A percentile compares a stretch with the other conserved stretches of the same genome.
These are phyloP conservation scores for Agroathelia rolfsii DNA, from an alignment of 1,284 basidiomycete species.

Conservation along the genomic window DNA sequence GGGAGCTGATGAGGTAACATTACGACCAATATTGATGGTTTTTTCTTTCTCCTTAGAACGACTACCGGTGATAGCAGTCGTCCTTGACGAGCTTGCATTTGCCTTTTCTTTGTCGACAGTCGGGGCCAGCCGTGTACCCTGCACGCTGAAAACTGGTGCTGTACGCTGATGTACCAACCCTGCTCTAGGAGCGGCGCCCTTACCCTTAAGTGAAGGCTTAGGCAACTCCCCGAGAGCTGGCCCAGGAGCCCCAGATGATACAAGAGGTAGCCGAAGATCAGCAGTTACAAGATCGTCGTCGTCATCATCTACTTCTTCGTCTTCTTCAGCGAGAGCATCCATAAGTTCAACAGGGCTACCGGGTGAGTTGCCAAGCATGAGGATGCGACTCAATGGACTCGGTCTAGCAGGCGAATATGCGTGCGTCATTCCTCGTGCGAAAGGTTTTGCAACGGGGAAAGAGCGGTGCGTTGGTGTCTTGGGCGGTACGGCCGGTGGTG, in stretches of 20 bases:
- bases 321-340: conserved; percentile 13
- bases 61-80: conserved; percentile 11
- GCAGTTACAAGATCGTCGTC: conserved; percentile 16
- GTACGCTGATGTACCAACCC: too few species aligned
- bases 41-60: conserved; percentile 9
- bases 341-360: conserved; percentile 25
- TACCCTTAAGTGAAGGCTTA: conserved; percentile 25
- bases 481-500: conserved; percentile 13
- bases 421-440: conserved; percentile 57
- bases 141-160: conserved; percentile 13
- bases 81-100: conserved; percentile 10
- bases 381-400: conserved; percentile 64
- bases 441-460: conserved; percentile 62
- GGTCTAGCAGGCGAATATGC: conserved; percentile 71
- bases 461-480: conserved; percentile 25
- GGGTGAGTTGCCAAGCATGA: conserved; percentile 58
- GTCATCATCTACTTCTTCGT: too few species aligned
- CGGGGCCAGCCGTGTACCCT: conserved; percentile 12
- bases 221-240: conserved; percentile 19
- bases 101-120: conserved; percentile 18
- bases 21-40: conserved; percentile 4
- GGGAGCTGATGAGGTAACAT: conserved; percentile 5
- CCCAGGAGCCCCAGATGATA: conserved; percentile 15
- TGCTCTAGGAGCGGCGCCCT: too few species aligned
- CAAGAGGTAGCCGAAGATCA: conserved; percentile 6